A percentile compares a stretch with the other conserved stretches of the same genome.
Conservation (phyloP, 225 moss, liverwort and hornwort species). For the Pleurozium schreberi region DNA sequence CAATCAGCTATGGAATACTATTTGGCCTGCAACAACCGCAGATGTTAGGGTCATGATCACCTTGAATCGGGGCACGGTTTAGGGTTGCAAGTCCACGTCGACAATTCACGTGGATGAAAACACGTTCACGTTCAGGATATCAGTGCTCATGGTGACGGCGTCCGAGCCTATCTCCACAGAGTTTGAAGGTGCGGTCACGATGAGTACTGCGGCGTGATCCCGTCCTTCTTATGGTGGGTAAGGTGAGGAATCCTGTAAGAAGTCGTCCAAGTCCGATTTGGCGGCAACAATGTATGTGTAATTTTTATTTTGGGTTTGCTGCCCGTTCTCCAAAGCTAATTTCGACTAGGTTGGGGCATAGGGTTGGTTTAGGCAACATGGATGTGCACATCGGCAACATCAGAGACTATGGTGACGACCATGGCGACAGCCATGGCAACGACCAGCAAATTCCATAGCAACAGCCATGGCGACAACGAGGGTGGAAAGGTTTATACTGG, state of each 20-base stretch:
- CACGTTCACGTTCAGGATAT: neutral
- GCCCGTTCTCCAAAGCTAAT: no score
- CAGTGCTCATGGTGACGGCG: neutral
- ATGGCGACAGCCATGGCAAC: neutral
- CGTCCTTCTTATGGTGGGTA: neutral
- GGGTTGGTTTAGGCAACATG: neutral
- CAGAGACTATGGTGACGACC: no score
- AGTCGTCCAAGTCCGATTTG: no score
- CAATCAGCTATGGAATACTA: neutral
- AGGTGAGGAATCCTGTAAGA: no score
- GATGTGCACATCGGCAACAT: neutral
- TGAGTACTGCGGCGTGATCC: neutral
- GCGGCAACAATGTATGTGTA: no score
- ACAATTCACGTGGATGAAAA: neutral
- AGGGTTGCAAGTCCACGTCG: neutral
- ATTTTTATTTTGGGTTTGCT: no score
- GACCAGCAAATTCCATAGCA: no score
- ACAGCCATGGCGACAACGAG: no score
- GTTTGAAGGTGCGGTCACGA: neutral
- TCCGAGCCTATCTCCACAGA: neutral
- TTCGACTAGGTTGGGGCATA: neutral
- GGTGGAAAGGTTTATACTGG: no score
- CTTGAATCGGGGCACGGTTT: neutral
- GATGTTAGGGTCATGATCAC: neutral
- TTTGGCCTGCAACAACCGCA: accelerated